Evolutionary conservation across 306 rosid genomes (phyloP).

Genomic region (Vigna mungo): DNA sequence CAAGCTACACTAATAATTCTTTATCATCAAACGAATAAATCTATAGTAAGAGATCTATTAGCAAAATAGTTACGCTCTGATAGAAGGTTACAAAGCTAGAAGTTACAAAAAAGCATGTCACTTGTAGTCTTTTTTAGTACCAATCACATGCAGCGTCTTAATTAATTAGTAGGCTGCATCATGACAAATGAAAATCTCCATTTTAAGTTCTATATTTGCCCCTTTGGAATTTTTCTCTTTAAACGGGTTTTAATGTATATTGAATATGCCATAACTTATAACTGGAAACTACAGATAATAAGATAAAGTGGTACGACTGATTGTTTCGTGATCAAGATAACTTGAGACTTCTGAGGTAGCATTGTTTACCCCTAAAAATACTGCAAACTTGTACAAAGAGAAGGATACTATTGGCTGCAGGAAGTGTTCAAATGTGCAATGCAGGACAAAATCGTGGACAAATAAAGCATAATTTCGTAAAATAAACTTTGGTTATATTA

Average conservation of each 20-base stretch:
- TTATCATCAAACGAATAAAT: background rate
- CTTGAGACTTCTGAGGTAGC: background rate
- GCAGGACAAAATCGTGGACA: background rate
- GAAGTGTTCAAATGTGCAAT: background rate
- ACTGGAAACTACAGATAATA: background rate
- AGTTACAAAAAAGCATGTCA: background rate
- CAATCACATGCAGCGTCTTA: background rate
- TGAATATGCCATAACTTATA: slow-evolving; percentile 4
- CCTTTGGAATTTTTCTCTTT: background rate
- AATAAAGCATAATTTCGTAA: background rate
- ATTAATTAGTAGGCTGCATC: no score
- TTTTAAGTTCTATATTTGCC: background rate
- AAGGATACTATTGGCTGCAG: background rate
- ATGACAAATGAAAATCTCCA: background rate
- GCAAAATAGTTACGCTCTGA: background rate
- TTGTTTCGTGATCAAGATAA: background rate
- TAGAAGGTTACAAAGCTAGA: background rate
- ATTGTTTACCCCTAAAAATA: background rate
- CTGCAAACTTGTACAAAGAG: background rate
- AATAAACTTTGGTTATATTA: background rate
- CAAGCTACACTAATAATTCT: background rate
- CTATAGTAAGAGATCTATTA: background rate
- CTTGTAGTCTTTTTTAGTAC: background rate
- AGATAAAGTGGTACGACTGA: background rate
- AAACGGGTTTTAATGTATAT: background rate